These are phyloP conservation scores for Pseudoscleropodium purum DNA, from an alignment of 225 moss, liverwort and hornwort genomes.

Conservation along the genomic window DNA sequence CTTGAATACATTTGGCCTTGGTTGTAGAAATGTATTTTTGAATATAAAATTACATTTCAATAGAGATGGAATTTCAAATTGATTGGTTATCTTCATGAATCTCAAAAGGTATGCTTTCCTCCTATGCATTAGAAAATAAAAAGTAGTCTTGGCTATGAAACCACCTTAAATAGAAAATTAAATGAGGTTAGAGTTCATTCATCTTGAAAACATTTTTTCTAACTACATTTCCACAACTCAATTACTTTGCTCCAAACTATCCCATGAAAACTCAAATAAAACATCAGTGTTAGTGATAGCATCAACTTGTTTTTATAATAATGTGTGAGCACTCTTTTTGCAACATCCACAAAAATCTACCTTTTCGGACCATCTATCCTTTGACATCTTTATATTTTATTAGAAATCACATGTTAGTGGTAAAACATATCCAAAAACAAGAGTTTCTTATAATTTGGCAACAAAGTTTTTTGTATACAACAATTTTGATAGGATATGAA, in stretches of 20 bases:
- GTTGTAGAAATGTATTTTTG: fast-evolving
- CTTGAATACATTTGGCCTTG: not conserved
- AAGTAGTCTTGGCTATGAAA: fast-evolving
- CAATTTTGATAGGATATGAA: too few relatives aligned
- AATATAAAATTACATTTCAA: not conserved
- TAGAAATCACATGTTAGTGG: too few relatives aligned
- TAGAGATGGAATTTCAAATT: fast-evolving
- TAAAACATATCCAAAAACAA: too few relatives aligned
- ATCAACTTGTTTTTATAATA: too few relatives aligned
- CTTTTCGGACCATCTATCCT: too few relatives aligned
- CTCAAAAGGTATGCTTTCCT: fast-evolving
- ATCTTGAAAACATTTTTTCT: not conserved
- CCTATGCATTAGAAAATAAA: not conserved
- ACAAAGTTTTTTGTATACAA: too few relatives aligned
- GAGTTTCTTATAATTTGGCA: too few relatives aligned
- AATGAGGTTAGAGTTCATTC: not conserved
- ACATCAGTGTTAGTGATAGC: too few relatives aligned
- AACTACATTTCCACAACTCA: not conserved
- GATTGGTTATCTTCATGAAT: not conserved
- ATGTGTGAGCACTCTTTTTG: too few relatives aligned
- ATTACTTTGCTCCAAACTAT: not conserved
- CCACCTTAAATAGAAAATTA: not conserved
- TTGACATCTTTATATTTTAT: too few relatives aligned
- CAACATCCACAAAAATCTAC: too few relatives aligned
- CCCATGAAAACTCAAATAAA: too few relatives aligned